phyloP scores from a whole-genome alignment of 176 grass and related monocot genomes.

The Ananas comosus region DNA sequence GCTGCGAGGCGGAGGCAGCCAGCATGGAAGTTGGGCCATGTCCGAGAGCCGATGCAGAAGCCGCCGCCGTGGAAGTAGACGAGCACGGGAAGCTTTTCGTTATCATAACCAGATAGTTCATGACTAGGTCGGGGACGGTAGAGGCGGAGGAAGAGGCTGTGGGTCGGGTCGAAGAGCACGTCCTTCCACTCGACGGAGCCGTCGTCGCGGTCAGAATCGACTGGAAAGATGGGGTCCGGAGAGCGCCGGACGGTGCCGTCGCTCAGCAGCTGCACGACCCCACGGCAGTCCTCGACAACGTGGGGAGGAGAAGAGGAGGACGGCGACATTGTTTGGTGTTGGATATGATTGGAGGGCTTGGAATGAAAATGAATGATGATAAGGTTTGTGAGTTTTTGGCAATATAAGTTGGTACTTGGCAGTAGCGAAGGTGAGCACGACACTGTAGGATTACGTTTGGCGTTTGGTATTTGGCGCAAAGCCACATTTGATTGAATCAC shows the following conservation, averaged over 20 bases:
- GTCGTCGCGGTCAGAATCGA: constrained; percentile 21
- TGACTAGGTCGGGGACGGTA: constrained; percentile 25
- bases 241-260: constrained; percentile 19
- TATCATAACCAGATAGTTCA: not conserved
- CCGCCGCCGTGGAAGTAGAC: constrained; percentile 92
- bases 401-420: no score
- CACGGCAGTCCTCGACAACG: constrained; percentile 48
- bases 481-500: no score
- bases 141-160: constrained; percentile 35
- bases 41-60: constrained; percentile 62
- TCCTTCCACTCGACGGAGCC: constrained; percentile 50
- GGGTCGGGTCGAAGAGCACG: constrained; percentile 28
- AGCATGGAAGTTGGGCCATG: constrained; percentile 46
- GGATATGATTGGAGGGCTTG: not conserved
- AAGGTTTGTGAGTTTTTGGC: not conserved
- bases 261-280: constrained; percentile 35
- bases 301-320: constrained; percentile 32
- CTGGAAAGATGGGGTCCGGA: constrained; percentile 8
- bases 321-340: not conserved
- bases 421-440: no score
- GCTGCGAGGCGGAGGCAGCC: constrained; percentile 47
- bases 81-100: constrained; percentile 40
- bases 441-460: no score
- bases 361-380: not conserved
- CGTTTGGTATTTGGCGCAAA: no score